Evolutionary conservation across 192 early-diverging fungal genomes (phyloP), one percentile per base, ranked within the genome.

Genomic region (Gorgonomyces haynaldii): DNA sequence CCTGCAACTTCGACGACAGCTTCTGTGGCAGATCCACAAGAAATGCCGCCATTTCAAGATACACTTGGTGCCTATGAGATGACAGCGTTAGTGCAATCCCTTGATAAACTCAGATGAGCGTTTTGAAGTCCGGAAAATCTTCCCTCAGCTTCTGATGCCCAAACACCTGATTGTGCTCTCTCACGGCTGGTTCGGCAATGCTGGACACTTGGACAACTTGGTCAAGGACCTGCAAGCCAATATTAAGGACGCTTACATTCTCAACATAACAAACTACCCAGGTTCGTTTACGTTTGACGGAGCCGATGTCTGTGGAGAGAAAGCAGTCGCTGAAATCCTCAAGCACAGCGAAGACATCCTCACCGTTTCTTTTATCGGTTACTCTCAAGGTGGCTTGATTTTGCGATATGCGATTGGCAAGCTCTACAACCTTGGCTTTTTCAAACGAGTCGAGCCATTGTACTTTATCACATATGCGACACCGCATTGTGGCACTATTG

Each of bases 101-200:
- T n/a, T n/a, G n/a, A n/a, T n/a, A n/a, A n/a, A n/a, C n/a, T n/a
- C n/a, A n/a, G n/a, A n/a, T n/a, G n/a, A n/a, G n/a, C n/a, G n/a
- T n/a, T n/a, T n/a, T n/a, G n/a, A n/a, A n/a, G n/a, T n/a, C n/a
- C n/a, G n/a, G n/a, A n/a, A n/a, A n/a, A n/a, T n/a, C n/a, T n/a
- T n/a, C n/a, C n/a, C n/a, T n/a, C n/a, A n/a, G n/a, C n/a, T n/a
- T n/a, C n/a, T n/a, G n/a, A n/a, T n/a, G n/a, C 32, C 32, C 10
- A 9, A 34, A 37, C 81, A 83, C 45, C 51, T 83, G 9, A 49
- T 78, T 22, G 74, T 84, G 19, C 37, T 79, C 5, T 68, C 72
- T 16, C 76, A 84, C 53, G 82, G 82, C 13, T 63, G 81, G 12
- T 84, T 78, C 78, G 79, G 79, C 4, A 64, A 74, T 23, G 38